phyloP scores from a whole-genome alignment of 129 eudicot species.

The Arctium lappa region DNA sequence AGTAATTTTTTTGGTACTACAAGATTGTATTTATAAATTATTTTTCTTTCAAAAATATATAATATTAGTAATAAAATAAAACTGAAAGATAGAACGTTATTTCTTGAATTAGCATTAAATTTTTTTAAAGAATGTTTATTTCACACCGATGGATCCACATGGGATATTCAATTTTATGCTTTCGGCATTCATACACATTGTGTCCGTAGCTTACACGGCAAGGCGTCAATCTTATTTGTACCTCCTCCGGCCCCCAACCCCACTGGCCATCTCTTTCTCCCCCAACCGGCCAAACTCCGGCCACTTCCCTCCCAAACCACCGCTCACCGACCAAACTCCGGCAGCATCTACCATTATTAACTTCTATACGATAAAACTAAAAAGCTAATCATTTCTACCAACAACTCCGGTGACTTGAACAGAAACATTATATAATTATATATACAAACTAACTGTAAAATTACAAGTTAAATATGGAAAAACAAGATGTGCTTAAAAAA shows the following conservation, averaged over 20 bases:
- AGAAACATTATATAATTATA: neutral
- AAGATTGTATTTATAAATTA: too few relatives aligned
- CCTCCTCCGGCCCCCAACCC: too few relatives aligned
- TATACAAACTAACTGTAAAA: neutral
- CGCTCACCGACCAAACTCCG: neutral
- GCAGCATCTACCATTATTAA: neutral
- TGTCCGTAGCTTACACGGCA: slow-evolving; percentile 63
- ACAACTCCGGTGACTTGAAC: neutral
- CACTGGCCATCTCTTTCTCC: neutral
- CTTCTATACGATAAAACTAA: neutral
- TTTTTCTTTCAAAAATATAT: neutral
- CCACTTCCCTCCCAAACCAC: slow-evolving; percentile 2
- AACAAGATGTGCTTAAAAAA: neutral
- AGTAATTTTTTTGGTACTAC: neutral
- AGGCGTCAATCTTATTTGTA: slow-evolving; percentile 21
- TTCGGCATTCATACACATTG: slow-evolving; percentile 23
- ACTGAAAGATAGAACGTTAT: neutral
- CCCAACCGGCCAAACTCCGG: neutral
- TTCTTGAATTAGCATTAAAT: neutral
- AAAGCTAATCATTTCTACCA: neutral
- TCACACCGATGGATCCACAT: neutral
- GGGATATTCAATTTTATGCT: neutral
- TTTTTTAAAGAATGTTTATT: neutral
- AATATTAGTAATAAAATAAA: neutral
- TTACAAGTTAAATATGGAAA: neutral